Percentiles rank a stretch among this genome's conserved stretches.
Evolutionary conservation across 352 stramenopile species (phyloP).

Genomic region (Phytophthora brassicae): DNA sequence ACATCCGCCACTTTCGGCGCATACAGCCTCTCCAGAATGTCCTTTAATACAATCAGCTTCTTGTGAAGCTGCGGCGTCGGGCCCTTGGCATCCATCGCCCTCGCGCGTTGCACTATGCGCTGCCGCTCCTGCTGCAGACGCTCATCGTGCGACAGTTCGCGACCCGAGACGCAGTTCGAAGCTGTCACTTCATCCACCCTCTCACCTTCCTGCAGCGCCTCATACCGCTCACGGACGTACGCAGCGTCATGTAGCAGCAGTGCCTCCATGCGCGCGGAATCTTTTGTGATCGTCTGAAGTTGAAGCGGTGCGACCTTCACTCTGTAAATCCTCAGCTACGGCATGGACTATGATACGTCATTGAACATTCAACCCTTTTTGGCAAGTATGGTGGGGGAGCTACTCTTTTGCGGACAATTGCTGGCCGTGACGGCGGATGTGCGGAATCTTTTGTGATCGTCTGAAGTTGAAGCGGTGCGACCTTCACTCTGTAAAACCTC

Average conservation of each 20-base stretch:
- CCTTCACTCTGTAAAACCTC: background rate
- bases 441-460: too few species aligned
- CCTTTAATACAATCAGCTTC: constrained; percentile 44
- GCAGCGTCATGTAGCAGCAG: constrained; percentile 42
- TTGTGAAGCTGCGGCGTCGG: constrained; percentile 32
- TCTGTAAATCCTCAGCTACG: too few species aligned
- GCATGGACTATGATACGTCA: background rate
- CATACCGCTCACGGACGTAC: constrained; percentile 55
- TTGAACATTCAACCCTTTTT: constrained; percentile 1
- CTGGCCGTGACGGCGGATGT: constrained; percentile 50
- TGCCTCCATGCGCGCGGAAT: constrained; percentile 49
- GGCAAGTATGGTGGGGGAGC: constrained; percentile 22
- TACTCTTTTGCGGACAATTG: constrained; percentile 70
- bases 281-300: too few species aligned
- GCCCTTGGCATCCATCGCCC: constrained; percentile 32
- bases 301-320: constrained; percentile 3
- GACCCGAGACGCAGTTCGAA: background rate
- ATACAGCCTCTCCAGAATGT: constrained; percentile 34
- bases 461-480: constrained; percentile 6
- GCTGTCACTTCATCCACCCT: background rate
- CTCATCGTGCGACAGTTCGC: constrained; percentile 9
- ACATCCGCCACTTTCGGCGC: constrained; percentile 4
- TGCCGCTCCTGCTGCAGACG: constrained; percentile 13
- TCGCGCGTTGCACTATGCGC: constrained; percentile 20
- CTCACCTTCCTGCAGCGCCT: constrained; percentile 35